A percentile compares a stretch with the other conserved stretches of the same genome.
Conservation (phyloP, 345 rosid species). For the Eucalyptus paniculata region DNA sequence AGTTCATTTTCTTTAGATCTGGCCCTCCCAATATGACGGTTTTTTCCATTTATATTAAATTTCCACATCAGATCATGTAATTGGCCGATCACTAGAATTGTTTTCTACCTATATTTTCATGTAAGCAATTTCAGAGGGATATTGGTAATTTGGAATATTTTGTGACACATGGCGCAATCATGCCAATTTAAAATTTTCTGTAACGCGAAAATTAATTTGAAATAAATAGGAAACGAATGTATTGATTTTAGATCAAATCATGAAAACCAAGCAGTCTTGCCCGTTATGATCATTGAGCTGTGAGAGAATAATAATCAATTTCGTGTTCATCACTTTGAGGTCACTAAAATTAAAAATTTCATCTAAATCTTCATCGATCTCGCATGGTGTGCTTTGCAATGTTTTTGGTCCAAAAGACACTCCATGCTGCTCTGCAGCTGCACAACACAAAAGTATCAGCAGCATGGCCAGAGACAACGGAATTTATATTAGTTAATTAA, state of each 20-base stretch:
- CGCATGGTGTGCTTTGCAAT: neutral
- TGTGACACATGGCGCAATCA: neutral
- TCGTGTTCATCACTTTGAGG: neutral
- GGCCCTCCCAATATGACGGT: neutral
- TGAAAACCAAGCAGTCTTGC: neutral
- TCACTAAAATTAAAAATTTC: neutral
- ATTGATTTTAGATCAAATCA: rapidly evolving
- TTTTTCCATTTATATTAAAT: neutral
- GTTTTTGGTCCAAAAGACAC: neutral
- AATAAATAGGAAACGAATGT: neutral
- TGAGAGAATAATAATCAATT: neutral
- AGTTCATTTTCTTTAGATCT: neutral
- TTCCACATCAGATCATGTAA: rapidly evolving
- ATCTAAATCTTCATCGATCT: neutral
- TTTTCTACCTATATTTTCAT: neutral
- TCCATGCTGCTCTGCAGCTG: neutral
- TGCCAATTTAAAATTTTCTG: neutral
- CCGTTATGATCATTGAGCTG: neutral
- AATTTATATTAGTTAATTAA: neutral
- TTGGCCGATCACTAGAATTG: rapidly evolving
- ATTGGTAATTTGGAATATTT: too few relatives aligned
- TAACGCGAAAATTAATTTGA: neutral
- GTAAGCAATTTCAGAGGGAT: rapidly evolving
- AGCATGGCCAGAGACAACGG: neutral
- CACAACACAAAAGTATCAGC: neutral